Conservation (phyloP, 139 green algal species). For the Micromonas commoda region DNA sequence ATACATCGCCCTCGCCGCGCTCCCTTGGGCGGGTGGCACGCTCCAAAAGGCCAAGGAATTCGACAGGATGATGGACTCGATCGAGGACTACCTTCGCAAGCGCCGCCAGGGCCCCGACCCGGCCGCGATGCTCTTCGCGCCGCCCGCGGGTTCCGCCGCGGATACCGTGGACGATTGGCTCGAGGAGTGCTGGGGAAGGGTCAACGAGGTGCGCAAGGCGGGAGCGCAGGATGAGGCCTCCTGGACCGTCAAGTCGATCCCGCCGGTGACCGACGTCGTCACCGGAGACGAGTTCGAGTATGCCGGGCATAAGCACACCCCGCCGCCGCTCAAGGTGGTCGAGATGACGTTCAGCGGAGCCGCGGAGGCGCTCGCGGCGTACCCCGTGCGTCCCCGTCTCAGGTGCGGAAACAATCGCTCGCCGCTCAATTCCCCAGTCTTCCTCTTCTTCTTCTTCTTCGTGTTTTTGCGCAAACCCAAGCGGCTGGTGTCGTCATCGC, state of each 20-base stretch:
- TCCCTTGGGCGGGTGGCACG: conserved; percentile 2
- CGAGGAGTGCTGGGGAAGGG: conserved; percentile 2
- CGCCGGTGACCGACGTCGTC: background rate
- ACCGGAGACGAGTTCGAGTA: background rate
- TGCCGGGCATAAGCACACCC: background rate
- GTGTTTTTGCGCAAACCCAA: too few relatives aligned
- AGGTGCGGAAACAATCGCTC: too few relatives aligned
- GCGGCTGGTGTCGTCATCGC: too few relatives aligned
- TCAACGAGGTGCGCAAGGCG: background rate
- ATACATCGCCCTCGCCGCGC: background rate
- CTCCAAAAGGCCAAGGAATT: background rate
- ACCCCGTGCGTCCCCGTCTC: background rate
- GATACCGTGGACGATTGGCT: background rate
- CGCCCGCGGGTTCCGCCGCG: background rate
- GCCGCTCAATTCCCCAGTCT: background rate
- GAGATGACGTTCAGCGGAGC: background rate
- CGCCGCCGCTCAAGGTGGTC: background rate
- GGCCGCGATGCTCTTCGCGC: background rate
- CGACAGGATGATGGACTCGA: background rate
- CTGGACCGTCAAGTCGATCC: background rate
- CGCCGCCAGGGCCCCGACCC: background rate
- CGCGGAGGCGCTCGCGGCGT: background rate
- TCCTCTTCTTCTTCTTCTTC: background rate
- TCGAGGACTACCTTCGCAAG: background rate
- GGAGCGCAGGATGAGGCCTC: background rate